Percentiles rank a stretch among this genome's conserved stretches.
These are phyloP conservation scores for Eimeria necatrix DNA, from an alignment of 169 alveolate species.

Conservation along the genomic window DNA sequence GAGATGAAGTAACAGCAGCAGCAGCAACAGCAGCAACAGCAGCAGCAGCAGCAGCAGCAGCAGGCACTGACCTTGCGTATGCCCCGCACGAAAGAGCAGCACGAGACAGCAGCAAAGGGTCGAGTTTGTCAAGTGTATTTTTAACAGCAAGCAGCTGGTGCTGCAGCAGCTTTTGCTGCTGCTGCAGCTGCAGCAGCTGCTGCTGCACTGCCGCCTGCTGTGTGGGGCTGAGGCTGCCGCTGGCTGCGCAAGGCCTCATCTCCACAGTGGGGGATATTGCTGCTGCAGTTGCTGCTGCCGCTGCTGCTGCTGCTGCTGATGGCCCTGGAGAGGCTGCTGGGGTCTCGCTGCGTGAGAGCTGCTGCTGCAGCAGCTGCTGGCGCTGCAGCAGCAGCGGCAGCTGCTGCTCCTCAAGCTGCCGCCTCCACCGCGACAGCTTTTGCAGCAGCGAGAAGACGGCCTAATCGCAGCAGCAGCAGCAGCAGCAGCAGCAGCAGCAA, in stretches of 20 bases:
- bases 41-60: constrained; percentile 18
- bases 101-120: constrained; percentile 77
- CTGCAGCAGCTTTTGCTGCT: constrained; percentile 57
- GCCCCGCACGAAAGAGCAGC: constrained; percentile 76
- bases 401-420: constrained; percentile 28
- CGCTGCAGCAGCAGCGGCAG: constrained; percentile 71
- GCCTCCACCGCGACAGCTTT: constrained; percentile 55
- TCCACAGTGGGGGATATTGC: background rate
- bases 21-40: background rate
- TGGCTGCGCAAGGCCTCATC: background rate
- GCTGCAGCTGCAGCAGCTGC: constrained; percentile 31
- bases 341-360: constrained; percentile 4
- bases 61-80: constrained; percentile 55
- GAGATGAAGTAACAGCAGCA: background rate
- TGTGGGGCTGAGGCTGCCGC: background rate
- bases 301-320: constrained; percentile 9
- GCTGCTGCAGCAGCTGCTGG: constrained; percentile 66
- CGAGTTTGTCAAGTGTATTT: constrained; percentile 43
- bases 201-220: constrained; percentile 35
- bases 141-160: constrained; percentile 46
- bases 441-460: constrained; percentile 61
- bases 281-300: constrained; percentile 38
- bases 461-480: background rate
- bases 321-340: background rate
- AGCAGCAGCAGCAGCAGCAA: background rate